Base-by-base conservation (phyloP, 2,329 filamentous ascomycete species). In the Chaetothyriales sp. region DNA sequence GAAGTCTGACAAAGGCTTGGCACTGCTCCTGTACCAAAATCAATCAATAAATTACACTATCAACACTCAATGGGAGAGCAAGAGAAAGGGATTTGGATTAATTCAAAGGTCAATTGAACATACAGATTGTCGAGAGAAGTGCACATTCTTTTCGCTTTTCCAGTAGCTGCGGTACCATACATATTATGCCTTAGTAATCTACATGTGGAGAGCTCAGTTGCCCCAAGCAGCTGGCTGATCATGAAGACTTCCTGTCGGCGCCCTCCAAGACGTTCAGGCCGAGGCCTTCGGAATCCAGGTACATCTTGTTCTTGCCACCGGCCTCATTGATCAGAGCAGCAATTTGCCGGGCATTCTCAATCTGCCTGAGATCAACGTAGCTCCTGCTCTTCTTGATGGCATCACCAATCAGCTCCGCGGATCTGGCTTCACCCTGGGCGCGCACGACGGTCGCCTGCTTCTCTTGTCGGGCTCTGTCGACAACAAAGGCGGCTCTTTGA, bases 331-430 rank as follows among this genome's bases (percentile, higher is more conserved):
- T 68, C 60, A 94, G 82, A 60, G 76, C 70, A n/a, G 92, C 92
- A 69, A 98, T 94, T 51, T 80, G 77, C 59, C 86, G 79, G 5
- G 92, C 92, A 64, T 95, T 98, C 74, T 98, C 92, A 63, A 98
- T 94, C 77, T 94, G 92, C 73, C 93, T 86, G 65, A 98, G 79
- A 71, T 96, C 92, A 57, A 98, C 80, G 68, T 98, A 98, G 58
- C 87, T 84, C 73, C 89, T 84, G 75, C 79, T 93, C 84, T 96
- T 98, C 86, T 96, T 98, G 81, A 98, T 94, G 55, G 92, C 92
- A 49, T 98, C 92, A 70, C 92, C 92, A 64, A 98, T 95, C 57
- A 98, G 82, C 73, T 98, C 89, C 46, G 92, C 92, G 42, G 92
- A 96, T 59, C 92, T 86, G 47, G 92, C 92, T 74, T 98, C 92